Conservation (phyloP, 208 protist genomes). For the Leishmania arabica region DNA sequence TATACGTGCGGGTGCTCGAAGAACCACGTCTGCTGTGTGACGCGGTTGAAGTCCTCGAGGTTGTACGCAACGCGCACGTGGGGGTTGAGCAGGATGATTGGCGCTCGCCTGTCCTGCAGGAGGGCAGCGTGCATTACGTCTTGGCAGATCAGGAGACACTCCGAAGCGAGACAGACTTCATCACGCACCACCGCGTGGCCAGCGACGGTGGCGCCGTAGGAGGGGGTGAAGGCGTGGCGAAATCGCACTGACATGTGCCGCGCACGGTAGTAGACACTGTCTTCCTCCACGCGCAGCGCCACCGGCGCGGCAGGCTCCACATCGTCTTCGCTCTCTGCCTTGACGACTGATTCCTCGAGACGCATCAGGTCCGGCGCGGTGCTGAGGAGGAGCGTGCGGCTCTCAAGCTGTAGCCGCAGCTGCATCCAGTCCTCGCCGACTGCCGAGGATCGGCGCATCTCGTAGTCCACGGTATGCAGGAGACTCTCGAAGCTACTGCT, state of each 20-base stretch:
- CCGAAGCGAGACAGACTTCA: slow-evolving; percentile 64
- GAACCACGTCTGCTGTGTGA: slow-evolving; percentile 31
- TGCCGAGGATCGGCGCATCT: not conserved
- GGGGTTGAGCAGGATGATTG: slow-evolving; percentile 77
- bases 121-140: slow-evolving; percentile 62
- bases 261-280: slow-evolving; percentile 35
- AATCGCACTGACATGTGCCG: slow-evolving; percentile 51
- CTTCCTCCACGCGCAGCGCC: slow-evolving; percentile 8
- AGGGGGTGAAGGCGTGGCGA: slow-evolving; percentile 55
- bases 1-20: slow-evolving; percentile 31
- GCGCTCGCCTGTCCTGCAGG: slow-evolving; percentile 38
- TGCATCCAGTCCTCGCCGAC: not conserved
- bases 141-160: slow-evolving; percentile 73
- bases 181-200: slow-evolving; percentile 21
- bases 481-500: slow-evolving; percentile 13
- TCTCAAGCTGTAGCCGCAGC: not conserved
- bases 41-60: slow-evolving; percentile 39
- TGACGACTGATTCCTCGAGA: not conserved
- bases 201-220: slow-evolving; percentile 45
- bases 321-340: too few relatives aligned
- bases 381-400: not conserved
- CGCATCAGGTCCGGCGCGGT: not conserved
- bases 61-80: slow-evolving; percentile 71
- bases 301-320: not conserved
- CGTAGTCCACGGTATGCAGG: slow-evolving; percentile 6